These are phyloP conservation scores for Verticillium alfalfae DNA, from an alignment of 2,329 filamentous ascomycete genomes.

Conservation along the genomic window DNA sequence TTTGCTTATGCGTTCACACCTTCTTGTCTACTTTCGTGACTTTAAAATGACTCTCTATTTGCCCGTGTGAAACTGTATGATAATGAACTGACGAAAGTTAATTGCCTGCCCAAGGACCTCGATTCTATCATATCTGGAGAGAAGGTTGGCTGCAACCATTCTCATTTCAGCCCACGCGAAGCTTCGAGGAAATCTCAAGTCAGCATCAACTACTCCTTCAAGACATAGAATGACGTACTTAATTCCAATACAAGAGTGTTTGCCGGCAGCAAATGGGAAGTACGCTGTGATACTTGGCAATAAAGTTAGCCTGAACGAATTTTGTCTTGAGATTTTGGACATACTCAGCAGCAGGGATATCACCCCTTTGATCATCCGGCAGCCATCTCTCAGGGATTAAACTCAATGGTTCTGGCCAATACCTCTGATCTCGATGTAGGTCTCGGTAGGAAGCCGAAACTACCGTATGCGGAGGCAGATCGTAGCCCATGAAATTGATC, in stretches of 20 bases:
- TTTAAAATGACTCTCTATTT: slow-evolving; percentile 26
- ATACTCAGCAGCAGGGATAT: too few relatives aligned
- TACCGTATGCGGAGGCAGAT: slow-evolving; percentile 8
- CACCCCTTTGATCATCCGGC: too few relatives aligned
- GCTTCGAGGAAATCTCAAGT: slow-evolving; percentile 1
- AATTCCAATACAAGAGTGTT: slow-evolving; percentile 17
- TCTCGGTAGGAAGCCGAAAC: slow-evolving; percentile 9
- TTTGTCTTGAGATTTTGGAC: too few relatives aligned
- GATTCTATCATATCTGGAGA: slow-evolving; percentile 14
- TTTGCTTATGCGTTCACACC: too few relatives aligned
- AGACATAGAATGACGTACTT: slow-evolving; percentile 6
- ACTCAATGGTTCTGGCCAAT: slow-evolving; percentile 4
- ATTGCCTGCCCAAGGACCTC: slow-evolving; percentile 14
- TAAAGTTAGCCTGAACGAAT: background rate
- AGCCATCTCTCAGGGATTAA: too few relatives aligned
- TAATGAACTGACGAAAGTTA: slow-evolving; percentile 17
- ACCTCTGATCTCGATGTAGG: slow-evolving; percentile 7
- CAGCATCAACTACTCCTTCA: too few relatives aligned
- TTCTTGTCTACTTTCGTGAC: slow-evolving; percentile 7
- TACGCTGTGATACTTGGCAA: slow-evolving; percentile 7
- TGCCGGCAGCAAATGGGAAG: slow-evolving; percentile 13
- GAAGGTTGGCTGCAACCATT: slow-evolving; percentile 14
- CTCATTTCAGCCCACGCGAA: slow-evolving; percentile 18
- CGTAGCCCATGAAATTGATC: slow-evolving; percentile 7
- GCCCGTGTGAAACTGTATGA: slow-evolving; percentile 16